Evolutionary conservation across 192 early-diverging fungal species (phyloP).

Genomic region (Coemansia sp.): DNA sequence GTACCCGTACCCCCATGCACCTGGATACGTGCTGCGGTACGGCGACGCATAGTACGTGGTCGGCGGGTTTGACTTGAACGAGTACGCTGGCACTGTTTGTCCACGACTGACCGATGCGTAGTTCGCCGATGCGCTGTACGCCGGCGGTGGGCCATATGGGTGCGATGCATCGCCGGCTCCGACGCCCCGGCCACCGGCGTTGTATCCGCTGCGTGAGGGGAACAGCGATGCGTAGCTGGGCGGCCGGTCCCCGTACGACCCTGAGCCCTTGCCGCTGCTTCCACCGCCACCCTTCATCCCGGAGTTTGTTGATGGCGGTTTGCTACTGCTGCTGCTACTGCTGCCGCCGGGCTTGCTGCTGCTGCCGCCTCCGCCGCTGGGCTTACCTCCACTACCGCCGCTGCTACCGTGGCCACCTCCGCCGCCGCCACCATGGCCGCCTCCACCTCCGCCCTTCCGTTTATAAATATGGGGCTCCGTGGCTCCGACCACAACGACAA

Average conservation of each 20-base stretch:
- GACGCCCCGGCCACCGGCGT: constrained; percentile 32
- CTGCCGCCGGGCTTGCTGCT: background rate
- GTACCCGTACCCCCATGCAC: constrained; percentile 51
- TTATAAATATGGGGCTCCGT: background rate
- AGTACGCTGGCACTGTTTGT: constrained; percentile 28
- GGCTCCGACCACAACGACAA: constrained; percentile 14
- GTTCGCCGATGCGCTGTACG: constrained; percentile 38
- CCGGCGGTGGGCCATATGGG: constrained; percentile 33
- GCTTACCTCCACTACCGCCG: constrained; percentile 2
- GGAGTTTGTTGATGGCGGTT: constrained; percentile 11
- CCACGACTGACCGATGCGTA: constrained; percentile 30
- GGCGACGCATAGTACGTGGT: constrained; percentile 41
- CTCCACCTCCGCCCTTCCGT: constrained; percentile 21
- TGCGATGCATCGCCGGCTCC: constrained; percentile 27
- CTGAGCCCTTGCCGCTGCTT: constrained; percentile 30
- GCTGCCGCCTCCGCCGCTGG: constrained; percentile 13
- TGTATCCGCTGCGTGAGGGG: constrained; percentile 28
- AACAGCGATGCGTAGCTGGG: constrained; percentile 46
- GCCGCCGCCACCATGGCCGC: constrained; percentile 18
- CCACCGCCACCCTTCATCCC: constrained; percentile 35
- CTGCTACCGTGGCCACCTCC: constrained; percentile 13
- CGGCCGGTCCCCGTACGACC: constrained; percentile 35
- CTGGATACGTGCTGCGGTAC: constrained; percentile 27
- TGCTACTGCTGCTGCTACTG: constrained; percentile 12
- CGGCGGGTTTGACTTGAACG: constrained; percentile 22